Percentiles rank a stretch among this genome's conserved stretches.
These are phyloP conservation scores for Phytophthora tentaculata DNA, from an alignment of 352 stramenopile genomes.

Conservation along the genomic window DNA sequence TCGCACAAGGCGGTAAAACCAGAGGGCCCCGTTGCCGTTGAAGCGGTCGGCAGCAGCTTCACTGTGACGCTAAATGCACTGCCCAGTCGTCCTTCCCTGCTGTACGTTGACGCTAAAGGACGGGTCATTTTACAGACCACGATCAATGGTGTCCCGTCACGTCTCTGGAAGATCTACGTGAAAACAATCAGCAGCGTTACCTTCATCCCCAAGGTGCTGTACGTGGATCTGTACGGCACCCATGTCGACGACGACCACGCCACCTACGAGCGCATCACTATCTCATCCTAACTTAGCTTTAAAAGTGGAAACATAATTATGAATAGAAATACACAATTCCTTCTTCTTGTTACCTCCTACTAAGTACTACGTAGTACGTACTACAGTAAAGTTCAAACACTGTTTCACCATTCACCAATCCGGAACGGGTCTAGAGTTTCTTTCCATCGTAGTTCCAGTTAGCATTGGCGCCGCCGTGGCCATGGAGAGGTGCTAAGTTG, in stretches of 20 bases:
- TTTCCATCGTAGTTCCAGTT: conserved; percentile 73
- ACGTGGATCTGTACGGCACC: conserved; percentile 77
- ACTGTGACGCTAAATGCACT: conserved; percentile 74
- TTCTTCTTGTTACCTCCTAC: conserved; percentile 29
- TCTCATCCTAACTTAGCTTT: conserved; percentile 42
- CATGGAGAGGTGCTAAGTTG: conserved; percentile 40
- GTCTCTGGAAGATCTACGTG: conserved; percentile 79
- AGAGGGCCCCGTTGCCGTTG: conserved; percentile 14
- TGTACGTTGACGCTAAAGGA: conserved; percentile 67
- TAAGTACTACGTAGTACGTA: no score
- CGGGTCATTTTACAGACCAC: conserved; percentile 61
- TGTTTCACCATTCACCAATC: background rate
- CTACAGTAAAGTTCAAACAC: conserved; percentile 6
- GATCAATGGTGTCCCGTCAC: conserved; percentile 52
- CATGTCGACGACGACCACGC: conserved; percentile 51
- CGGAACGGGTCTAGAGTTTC: conserved; percentile 47
- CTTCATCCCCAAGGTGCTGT: conserved; percentile 81
- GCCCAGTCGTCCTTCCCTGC: conserved; percentile 50
- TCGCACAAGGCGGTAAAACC: conserved; percentile 49
- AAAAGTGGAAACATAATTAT: conserved; percentile 1
- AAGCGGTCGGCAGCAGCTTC: conserved; percentile 53
- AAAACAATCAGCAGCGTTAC: conserved; percentile 58
- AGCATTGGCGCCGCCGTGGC: conserved; percentile 10
- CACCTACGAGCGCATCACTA: conserved; percentile 69
- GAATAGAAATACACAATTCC: conserved; percentile 44